Percentiles rank a stretch among this genome's conserved stretches.
These are phyloP conservation scores for Artemisia annua DNA, from an alignment of 129 eudicot species.

Conservation along the genomic window DNA sequence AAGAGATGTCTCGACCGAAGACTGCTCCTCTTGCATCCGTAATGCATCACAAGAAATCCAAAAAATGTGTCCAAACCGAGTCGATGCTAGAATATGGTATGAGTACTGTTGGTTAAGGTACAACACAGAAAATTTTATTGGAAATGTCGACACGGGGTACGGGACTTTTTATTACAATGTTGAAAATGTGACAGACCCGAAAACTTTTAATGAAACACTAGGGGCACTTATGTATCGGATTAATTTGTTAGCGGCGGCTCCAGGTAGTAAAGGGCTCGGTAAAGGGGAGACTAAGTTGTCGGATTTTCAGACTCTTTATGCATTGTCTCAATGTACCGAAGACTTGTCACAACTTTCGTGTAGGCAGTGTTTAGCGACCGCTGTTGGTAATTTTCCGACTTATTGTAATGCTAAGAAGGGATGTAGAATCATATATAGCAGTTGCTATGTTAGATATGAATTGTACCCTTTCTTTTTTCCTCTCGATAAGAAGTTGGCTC, in stretches of 20 bases:
- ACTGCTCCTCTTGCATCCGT: conserved; percentile 70
- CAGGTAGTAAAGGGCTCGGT: conserved; percentile 49
- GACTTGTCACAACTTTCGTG: conserved; percentile 53
- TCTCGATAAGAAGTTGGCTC: conserved; percentile 33
- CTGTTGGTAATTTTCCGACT: conserved; percentile 39
- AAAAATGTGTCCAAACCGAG: conserved; percentile 48
- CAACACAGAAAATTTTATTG: conserved; percentile 39
- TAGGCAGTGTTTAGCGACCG: conserved; percentile 66
- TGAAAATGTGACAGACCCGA: conserved; percentile 58
- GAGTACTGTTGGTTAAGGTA: conserved; percentile 78
- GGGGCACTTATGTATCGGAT: conserved; percentile 47
- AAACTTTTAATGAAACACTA: conserved; percentile 44
- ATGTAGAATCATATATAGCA: conserved; percentile 66
- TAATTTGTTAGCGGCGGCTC: conserved; percentile 35
- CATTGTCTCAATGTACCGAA: conserved; percentile 65
- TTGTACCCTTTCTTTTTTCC: conserved; percentile 67
- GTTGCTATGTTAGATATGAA: conserved; percentile 64
- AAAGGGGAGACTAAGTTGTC: conserved; percentile 50
- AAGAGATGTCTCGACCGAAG: conserved; percentile 60
- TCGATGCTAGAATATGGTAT: conserved; percentile 82
- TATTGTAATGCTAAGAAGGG: conserved; percentile 53
- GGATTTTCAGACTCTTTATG: conserved; percentile 51
- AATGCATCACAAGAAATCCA: conserved; percentile 55
- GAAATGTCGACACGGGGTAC: conserved; percentile 54
- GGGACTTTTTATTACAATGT: conserved; percentile 43